phyloP scores from a whole-genome alignment of 208 protist species.

The Leishmania amazonensis region DNA sequence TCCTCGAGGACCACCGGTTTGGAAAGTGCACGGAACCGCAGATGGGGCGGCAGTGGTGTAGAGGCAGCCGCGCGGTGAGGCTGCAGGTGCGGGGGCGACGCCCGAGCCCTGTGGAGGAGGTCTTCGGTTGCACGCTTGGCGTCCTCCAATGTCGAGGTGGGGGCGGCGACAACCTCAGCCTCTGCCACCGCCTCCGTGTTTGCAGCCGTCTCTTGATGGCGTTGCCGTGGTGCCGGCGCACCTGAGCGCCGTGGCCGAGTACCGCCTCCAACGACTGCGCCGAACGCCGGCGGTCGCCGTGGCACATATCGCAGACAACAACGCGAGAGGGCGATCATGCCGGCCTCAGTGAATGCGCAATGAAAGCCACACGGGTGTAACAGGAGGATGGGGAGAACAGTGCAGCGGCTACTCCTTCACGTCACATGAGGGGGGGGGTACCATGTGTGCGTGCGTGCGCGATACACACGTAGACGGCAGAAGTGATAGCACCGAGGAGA shows the following conservation, averaged over 20 bases:
- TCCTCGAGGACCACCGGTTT: conserved; percentile 48
- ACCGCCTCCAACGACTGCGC: neutral
- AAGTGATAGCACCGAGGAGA: neutral
- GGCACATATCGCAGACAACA: conserved; percentile 6
- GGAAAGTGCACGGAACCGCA: neutral
- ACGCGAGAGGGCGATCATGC: conserved; percentile 8
- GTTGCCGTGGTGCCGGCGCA: neutral
- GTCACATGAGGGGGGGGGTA: neutral
- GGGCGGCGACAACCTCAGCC: conserved; percentile 6
- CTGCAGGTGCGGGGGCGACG: neutral
- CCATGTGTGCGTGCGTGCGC: neutral
- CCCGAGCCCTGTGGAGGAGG: neutral
- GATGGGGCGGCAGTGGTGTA: neutral
- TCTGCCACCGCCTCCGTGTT: neutral
- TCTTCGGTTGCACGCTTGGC: neutral
- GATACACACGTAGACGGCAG: neutral
- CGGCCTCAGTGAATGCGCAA: neutral
- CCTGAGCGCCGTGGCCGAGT: neutral
- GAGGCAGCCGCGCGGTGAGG: neutral
- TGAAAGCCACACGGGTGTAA: neutral
- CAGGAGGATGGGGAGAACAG: neutral
- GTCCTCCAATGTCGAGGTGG: neutral
- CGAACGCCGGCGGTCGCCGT: conserved; percentile 1
- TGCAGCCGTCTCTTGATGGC: neutral
- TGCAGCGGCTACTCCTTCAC: neutral